These are phyloP conservation scores for Trypanosoma caninum DNA, from an alignment of 208 protist genomes.

Conservation along the genomic window DNA sequence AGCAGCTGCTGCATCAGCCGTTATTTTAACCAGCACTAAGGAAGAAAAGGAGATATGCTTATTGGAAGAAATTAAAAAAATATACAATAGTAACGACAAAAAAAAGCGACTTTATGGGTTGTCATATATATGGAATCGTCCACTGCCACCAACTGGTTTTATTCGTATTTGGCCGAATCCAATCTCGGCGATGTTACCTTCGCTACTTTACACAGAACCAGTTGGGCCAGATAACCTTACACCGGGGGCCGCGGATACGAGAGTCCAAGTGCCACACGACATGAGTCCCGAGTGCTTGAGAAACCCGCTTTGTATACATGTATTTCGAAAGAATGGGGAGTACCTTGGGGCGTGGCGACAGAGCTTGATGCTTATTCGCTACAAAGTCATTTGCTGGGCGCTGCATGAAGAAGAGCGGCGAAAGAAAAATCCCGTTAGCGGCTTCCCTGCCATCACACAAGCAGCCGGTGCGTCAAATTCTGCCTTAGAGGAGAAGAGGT, in stretches of 20 bases:
- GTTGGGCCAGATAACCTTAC: neutral
- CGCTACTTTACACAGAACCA: neutral
- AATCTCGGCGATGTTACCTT: constrained; percentile 71
- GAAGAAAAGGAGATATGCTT: neutral
- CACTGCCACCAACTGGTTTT: constrained; percentile 70
- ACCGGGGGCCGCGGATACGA: neutral
- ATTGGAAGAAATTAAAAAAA: constrained; percentile 1
- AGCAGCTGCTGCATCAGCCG: constrained; percentile 23
- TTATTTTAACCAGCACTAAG: neutral
- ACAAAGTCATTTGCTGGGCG: constrained; percentile 74
- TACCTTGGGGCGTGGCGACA: constrained; percentile 77
- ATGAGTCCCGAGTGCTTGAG: neutral
- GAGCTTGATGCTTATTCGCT: constrained; percentile 71
- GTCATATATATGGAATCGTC: constrained; percentile 57
- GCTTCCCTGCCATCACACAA: neutral
- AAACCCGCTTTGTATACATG: constrained; percentile 17
- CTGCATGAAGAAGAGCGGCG: constrained; percentile 60
- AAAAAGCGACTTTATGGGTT: constrained; percentile 56
- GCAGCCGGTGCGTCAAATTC: neutral
- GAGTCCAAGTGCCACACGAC: neutral
- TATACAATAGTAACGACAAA: constrained; percentile 12
- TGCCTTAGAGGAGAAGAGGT: neutral
- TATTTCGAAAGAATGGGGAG: constrained; percentile 16
- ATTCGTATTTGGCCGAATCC: constrained; percentile 63
- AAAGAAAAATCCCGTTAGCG: constrained; percentile 15